These are phyloP conservation scores for Porodaedalea pini DNA, from an alignment of 1,284 basidiomycete species.

Conservation along the genomic window DNA sequence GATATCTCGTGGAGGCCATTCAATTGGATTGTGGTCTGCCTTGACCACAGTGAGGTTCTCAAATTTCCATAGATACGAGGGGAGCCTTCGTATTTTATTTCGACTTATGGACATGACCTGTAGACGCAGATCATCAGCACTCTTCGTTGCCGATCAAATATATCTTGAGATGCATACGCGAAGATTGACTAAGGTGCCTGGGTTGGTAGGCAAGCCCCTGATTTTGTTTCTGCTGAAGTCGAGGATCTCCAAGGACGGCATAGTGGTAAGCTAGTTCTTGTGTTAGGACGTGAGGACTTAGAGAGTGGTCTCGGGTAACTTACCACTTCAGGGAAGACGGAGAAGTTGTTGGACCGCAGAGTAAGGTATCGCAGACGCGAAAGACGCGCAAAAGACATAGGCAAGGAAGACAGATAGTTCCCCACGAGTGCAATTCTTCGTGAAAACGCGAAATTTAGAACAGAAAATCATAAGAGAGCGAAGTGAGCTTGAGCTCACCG, in stretches of 20 bases:
- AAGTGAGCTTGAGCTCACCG: slow-evolving; percentile 48
- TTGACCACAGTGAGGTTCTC: slow-evolving; percentile 76
- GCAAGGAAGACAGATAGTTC: slow-evolving; percentile 81
- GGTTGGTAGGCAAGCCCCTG: slow-evolving; percentile 71
- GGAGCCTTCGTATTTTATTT: slow-evolving; percentile 81
- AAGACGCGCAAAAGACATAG: slow-evolving; percentile 74
- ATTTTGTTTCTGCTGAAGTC: slow-evolving; percentile 95
- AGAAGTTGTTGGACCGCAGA: slow-evolving; percentile 84
- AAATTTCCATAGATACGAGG: slow-evolving; percentile 77
- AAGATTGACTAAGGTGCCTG: slow-evolving; percentile 78
- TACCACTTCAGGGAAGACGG: slow-evolving; percentile 84
- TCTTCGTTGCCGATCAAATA: not conserved
- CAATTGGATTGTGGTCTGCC: slow-evolving; percentile 86
- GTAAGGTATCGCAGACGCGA: slow-evolving; percentile 88
- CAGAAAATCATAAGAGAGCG: not conserved
- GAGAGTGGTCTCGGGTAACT: slow-evolving; percentile 33
- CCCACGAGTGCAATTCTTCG: slow-evolving; percentile 81
- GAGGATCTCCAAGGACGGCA: slow-evolving; percentile 89
- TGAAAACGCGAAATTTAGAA: slow-evolving; percentile 7
- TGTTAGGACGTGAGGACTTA: slow-evolving; percentile 13
- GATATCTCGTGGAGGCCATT: slow-evolving; percentile 77
- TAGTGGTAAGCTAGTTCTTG: slow-evolving; percentile 65
- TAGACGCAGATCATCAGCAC: slow-evolving; percentile 10
- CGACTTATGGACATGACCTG: slow-evolving; percentile 85
- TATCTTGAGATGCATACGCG: slow-evolving; percentile 46